phyloP scores from a whole-genome alignment of 495 filamentous ascomycete genomes.

The Aspergillus conjunctus region DNA sequence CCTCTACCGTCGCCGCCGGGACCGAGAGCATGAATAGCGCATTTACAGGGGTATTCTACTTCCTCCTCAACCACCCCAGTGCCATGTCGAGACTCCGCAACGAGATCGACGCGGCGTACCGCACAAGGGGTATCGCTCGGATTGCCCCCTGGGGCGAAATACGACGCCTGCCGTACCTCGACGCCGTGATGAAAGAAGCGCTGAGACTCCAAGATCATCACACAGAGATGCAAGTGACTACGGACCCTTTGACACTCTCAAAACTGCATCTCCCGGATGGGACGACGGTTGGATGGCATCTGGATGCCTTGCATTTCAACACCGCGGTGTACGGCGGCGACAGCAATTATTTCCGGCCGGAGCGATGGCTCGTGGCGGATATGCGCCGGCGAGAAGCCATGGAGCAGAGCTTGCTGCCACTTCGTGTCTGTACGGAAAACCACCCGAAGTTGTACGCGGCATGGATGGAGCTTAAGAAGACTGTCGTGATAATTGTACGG shows the following conservation, averaged over 20 bases:
- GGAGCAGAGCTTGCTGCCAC: slow-evolving; percentile 19
- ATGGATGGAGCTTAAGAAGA: slow-evolving; percentile 30
- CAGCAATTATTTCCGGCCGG: slow-evolving; percentile 50
- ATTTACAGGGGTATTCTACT: slow-evolving; percentile 16
- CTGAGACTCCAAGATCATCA: slow-evolving; percentile 31
- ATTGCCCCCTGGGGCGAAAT: slow-evolving; percentile 20
- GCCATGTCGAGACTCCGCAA: slow-evolving; percentile 13
- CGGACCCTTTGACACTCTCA: slow-evolving; percentile 10
- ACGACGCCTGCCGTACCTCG: slow-evolving; percentile 21
- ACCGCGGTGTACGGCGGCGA: slow-evolving; percentile 50
- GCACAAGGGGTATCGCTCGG: background rate
- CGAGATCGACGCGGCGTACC: slow-evolving; percentile 20
- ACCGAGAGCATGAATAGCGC: slow-evolving; percentile 1
- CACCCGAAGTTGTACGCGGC: slow-evolving; percentile 9
- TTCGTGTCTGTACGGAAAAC: background rate
- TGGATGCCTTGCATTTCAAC: slow-evolving; percentile 31
- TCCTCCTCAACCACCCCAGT: slow-evolving; percentile 9
- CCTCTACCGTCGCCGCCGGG: background rate
- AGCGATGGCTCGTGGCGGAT: slow-evolving; percentile 48
- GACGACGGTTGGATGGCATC: slow-evolving; percentile 28
- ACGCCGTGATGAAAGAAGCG: slow-evolving; percentile 37
- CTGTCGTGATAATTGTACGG: slow-evolving; percentile 19
- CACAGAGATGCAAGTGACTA: slow-evolving; percentile 33
- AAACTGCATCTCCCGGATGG: slow-evolving; percentile 30
- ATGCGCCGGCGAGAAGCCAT: slow-evolving; percentile 6